Conservation (phyloP, 208 protist genomes). For the Leishmania braziliensis region DNA sequence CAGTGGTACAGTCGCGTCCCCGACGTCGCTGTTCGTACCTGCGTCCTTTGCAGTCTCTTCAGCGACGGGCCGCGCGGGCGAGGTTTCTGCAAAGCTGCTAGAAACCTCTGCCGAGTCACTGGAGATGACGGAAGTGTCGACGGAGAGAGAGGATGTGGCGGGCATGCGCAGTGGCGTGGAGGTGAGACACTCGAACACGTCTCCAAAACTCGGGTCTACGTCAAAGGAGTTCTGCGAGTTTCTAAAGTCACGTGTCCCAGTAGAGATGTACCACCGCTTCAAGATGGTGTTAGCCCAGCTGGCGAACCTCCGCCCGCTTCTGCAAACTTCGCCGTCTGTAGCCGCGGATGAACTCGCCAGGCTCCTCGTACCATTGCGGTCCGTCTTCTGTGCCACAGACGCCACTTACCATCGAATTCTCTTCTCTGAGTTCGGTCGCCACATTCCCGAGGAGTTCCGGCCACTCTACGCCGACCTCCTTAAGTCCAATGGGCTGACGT, state of each 20-base stretch:
- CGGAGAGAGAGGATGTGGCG: neutral
- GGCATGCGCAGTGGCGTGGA: neutral
- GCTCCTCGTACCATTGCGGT: slow-evolving; percentile 28
- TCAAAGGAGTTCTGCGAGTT: slow-evolving; percentile 87
- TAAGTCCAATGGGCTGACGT: slow-evolving; percentile 9
- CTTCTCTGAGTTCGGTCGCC: slow-evolving; percentile 58
- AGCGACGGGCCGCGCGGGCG: neutral
- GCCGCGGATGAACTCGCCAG: slow-evolving; percentile 17
- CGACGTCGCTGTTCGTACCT: slow-evolving; percentile 3
- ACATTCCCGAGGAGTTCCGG: slow-evolving; percentile 79
- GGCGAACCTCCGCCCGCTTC: slow-evolving; percentile 33
- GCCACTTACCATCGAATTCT: slow-evolving; percentile 29
- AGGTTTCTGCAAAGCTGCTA: neutral
- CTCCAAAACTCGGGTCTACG: slow-evolving; percentile 36
- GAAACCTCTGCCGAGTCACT: neutral
- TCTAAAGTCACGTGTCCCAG: slow-evolving; percentile 60
- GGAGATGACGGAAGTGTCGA: neutral
- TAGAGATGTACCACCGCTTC: slow-evolving; percentile 63
- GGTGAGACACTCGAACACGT: neutral
- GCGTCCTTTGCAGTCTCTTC: neutral
- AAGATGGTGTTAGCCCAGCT: slow-evolving; percentile 57
- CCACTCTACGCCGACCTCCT: slow-evolving; percentile 58
- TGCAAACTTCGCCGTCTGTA: slow-evolving; percentile 7
- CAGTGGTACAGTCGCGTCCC: neutral
- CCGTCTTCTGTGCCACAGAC: slow-evolving; percentile 56